These are phyloP conservation scores for Cymbidium sinense DNA, from an alignment of 106 monocot species.

Conservation along the genomic window DNA sequence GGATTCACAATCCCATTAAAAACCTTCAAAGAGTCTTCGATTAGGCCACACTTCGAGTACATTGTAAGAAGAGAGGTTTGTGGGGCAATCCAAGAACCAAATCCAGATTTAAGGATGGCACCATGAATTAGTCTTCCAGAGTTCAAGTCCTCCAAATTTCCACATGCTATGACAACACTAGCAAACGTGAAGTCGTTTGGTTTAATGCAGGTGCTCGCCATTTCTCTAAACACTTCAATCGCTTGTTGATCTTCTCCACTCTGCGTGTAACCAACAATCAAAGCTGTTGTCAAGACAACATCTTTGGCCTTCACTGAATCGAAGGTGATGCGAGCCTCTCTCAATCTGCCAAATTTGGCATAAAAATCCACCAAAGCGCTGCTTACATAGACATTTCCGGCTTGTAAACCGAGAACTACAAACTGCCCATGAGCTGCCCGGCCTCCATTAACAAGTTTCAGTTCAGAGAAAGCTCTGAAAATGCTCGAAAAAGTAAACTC, in stretches of 20 bases:
- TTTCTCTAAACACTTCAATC: constrained; percentile 26
- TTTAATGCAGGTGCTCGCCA: constrained; percentile 22
- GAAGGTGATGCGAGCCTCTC: constrained; percentile 25
- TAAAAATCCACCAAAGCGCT: constrained; percentile 66
- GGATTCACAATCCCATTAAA: constrained; percentile 37
- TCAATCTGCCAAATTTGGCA: constrained; percentile 34
- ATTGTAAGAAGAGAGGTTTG: constrained; percentile 63
- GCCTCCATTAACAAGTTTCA: constrained; percentile 24
- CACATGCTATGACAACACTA: constrained; percentile 64
- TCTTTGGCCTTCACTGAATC: constrained; percentile 34
- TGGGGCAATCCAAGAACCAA: constrained; percentile 15
- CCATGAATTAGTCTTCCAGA: constrained; percentile 46
- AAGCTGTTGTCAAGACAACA: constrained; percentile 58
- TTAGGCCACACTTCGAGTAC: constrained; percentile 52
- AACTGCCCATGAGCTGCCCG: constrained; percentile 33
- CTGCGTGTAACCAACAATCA: constrained; percentile 53
- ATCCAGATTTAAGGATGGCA: constrained; percentile 31
- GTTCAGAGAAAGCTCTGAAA: constrained; percentile 39
- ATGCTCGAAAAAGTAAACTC: constrained; percentile 63
- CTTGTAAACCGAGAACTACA: constrained; percentile 30
- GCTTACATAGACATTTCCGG: constrained; percentile 29
- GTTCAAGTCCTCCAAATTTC: constrained; percentile 18
- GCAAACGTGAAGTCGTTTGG: constrained; percentile 66
- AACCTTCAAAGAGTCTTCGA: constrained; percentile 49
- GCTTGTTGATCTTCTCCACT: constrained; percentile 40